Conservation (phyloP, 345 rosid species). For the Viola odorata region DNA sequence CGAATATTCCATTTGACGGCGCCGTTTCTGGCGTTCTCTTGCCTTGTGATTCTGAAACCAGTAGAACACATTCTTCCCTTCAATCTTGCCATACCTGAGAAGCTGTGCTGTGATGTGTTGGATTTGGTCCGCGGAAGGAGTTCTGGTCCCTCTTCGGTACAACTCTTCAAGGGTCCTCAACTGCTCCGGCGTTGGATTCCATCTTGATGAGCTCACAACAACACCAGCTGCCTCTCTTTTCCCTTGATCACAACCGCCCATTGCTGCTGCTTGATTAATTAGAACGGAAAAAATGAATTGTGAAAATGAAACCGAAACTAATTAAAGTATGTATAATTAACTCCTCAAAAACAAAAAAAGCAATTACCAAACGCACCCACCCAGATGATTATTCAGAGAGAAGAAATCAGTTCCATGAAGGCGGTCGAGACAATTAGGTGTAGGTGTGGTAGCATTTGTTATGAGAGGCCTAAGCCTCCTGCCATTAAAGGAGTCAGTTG, state of each 20-base stretch:
- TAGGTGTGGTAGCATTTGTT: constrained; percentile 22
- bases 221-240: constrained; percentile 61
- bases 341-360: not conserved
- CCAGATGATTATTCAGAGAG: constrained; percentile 52
- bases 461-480: constrained; percentile 78
- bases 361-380: not conserved
- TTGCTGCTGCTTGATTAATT: not conserved
- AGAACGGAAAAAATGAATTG: not conserved
- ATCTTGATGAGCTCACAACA: constrained; percentile 67
- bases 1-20: constrained; percentile 72
- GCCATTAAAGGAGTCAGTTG: constrained; percentile 46
- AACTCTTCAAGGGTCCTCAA: constrained; percentile 76
- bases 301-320: too few species aligned
- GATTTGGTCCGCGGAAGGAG: constrained; percentile 87
- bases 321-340: not conserved
- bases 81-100: constrained; percentile 79
- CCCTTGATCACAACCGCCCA: constrained; percentile 38
- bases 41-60: constrained; percentile 99
- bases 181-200: constrained; percentile 98
- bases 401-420: constrained; percentile 41
- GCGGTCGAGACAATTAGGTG: constrained; percentile 27
- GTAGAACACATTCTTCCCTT: constrained; percentile 94
- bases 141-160: constrained; percentile 74
- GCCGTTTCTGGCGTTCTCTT: constrained; percentile 74
- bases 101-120: constrained; percentile 86